A percentile compares a stretch with the other conserved stretches of the same genome.
Conservation (phyloP, 73 alveolate species). For the Paramecium primaurelia region DNA sequence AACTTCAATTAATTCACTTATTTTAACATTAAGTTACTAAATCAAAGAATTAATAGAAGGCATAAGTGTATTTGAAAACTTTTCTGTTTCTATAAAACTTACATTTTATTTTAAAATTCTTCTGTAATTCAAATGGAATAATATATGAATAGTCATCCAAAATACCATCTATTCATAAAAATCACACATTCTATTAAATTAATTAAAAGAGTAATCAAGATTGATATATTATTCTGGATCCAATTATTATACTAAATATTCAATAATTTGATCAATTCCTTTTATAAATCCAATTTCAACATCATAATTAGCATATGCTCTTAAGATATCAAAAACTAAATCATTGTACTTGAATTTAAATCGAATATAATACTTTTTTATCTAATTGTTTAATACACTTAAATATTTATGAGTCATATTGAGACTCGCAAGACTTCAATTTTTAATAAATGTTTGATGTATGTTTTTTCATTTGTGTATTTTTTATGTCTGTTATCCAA, state of each 20-base stretch:
- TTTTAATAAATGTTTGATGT: not conserved
- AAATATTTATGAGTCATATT: not conserved
- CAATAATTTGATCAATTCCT: not conserved
- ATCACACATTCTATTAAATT: not conserved
- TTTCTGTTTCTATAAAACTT: not conserved
- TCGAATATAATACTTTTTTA: not conserved
- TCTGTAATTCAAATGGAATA: not conserved
- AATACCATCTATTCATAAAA: not conserved
- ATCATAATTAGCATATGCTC: slow-evolving; percentile 39
- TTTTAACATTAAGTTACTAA: not conserved
- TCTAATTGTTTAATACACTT: not conserved
- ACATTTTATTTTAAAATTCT: not conserved
- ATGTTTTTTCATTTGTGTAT: not conserved
- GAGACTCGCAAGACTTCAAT: not conserved
- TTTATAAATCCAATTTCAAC: not conserved
- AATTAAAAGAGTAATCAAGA: not conserved
- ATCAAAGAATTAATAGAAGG: not conserved
- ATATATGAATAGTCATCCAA: slow-evolving; percentile 25
- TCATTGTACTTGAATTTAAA: not conserved
- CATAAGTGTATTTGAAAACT: not conserved
- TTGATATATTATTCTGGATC: slow-evolving; percentile 30
- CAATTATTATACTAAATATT: not conserved
- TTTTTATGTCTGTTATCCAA: slow-evolving; percentile 8
- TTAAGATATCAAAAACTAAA: not conserved
- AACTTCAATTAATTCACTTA: not conserved